Base-by-base conservation (phyloP, 2,329 filamentous ascomycete genomes). In the Xylariaceae sp. region DNA sequence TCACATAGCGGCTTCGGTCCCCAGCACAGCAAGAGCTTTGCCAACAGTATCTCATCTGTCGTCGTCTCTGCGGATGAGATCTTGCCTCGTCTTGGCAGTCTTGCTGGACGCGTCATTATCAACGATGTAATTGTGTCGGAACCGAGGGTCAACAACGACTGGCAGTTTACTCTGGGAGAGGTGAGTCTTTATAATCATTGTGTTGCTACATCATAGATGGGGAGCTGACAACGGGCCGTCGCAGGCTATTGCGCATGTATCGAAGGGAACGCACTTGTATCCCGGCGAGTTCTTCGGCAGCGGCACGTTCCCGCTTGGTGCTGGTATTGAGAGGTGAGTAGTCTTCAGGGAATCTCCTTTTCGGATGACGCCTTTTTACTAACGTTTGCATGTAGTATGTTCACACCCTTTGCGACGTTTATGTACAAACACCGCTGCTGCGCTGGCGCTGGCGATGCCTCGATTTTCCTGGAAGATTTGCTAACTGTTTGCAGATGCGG, bases 261-360 rank as follows among this genome's bases (percentile, higher is more conserved):
- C 68, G 8, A 60, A 60, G 50, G 53, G 61, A 30, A 70, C 68
- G 3, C 59, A 58, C 45, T 57, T 70, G 35, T 67, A 69, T 15
- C 65, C 67, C 5, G 68, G 68, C 39, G 68, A 70, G 54, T 67
- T 70, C 53, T 69, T 70, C 42, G 68, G 67, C 13, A 65, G 64
- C 35, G 68, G 68, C 1, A 70, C 68, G 7, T 66, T 69, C 30
- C 65, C 67, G 1, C 17, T 47, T 6, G 68, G 68, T 15, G 66
- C 67, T n/a, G 68, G 68, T 5, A 64, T 70, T 17, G 68, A 70
- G 61, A 51, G 62, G 62, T 64, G n/a, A 37, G 62, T 62, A 9
- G 11, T 55, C 44, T 39, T 13, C 7, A 42, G 8, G 2, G 37
- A 2, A 13, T 13, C 37, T 13, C 37, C 37, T 42, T 42, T 39